phyloP scores from a whole-genome alignment of 441 rosid species.

The Gossypium trilobum region DNA sequence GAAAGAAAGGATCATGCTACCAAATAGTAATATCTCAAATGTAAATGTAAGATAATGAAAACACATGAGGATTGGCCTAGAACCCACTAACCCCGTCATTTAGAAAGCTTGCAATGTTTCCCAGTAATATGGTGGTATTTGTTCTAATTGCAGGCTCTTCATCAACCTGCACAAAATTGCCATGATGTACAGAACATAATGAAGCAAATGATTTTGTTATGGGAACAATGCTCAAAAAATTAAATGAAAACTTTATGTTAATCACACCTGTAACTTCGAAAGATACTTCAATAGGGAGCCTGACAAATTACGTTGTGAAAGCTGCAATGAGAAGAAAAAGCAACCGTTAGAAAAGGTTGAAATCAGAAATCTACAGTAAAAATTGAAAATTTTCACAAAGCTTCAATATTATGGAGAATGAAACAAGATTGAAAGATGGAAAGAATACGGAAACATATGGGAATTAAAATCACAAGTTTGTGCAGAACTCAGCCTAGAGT shows the following conservation, averaged over 20 bases:
- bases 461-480: not conserved
- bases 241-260: not conserved
- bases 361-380: not conserved
- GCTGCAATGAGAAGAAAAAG: slow-evolving; percentile 48
- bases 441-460: not conserved
- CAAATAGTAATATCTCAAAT: slow-evolving; percentile 1
- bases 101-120: slow-evolving; percentile 80
- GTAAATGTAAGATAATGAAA: slow-evolving; percentile 12
- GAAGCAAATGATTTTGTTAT: not conserved
- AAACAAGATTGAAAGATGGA: not conserved
- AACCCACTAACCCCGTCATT: slow-evolving; percentile 80
- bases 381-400: not conserved
- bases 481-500: not conserved
- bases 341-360: slow-evolving; percentile 17
- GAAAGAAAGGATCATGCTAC: slow-evolving; percentile 10
- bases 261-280: slow-evolving; percentile 80
- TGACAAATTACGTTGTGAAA: slow-evolving; percentile 87
- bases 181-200: not conserved
- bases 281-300: slow-evolving; percentile 86
- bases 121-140: slow-evolving; percentile 93
- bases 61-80: slow-evolving; percentile 17
- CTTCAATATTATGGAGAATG: not conserved
- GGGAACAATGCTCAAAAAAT: not conserved
- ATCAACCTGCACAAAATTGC: slow-evolving; percentile 53
- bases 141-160: slow-evolving; percentile 99